Base-by-base conservation (phyloP, 805 yeast genomes). In the Nakazawaea laoshanensis region DNA sequence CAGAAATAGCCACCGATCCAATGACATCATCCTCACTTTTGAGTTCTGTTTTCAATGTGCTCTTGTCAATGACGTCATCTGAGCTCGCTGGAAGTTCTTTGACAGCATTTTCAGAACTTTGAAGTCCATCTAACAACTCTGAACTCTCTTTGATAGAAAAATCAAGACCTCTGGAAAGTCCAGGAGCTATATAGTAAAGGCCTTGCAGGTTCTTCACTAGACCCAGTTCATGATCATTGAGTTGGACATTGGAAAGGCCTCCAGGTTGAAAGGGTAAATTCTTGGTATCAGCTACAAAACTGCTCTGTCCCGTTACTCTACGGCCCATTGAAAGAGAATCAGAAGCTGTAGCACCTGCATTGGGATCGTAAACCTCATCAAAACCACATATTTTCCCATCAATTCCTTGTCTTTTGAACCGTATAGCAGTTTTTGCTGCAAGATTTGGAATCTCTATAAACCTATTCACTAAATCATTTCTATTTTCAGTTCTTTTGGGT, bases 211-310 rank as follows among this genome's bases (percentile, higher is more conserved):
- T 89, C 47, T 78, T 69, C 46, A 81, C 92, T 29, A 82, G 48
- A 27, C 60, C 57, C 24, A 54, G 44, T 0, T 62, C 49, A 3
- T 52, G 56, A 32, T 63, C 68, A 7, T 48, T 47, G 19, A 47
- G 52, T 21, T 18, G 41, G 31, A 48, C 43, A 5, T 45, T 47
- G 3, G 36, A 32, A 25, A 65, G 51, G 2, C 97, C 96, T 43
- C 98, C 97, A 0, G 98, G 98, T 37, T 80, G 77, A 50, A 92
- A 92, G 0, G 98, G 98, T 47, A 89, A 57, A 46, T 70, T 82
- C 13, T 75, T 69, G 0, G 94, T 66, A 3, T 74, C 64, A 1
- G 97, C 97, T 29, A 66, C 61, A 3, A 85, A 57, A 13, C 15
- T 7, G 2, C 77, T 61, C 42, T 72, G 73, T 5, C 80, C 65